Base-by-base conservation (phyloP, 2,329 filamentous ascomycete genomes). In the Furcasterigmium sp. region DNA sequence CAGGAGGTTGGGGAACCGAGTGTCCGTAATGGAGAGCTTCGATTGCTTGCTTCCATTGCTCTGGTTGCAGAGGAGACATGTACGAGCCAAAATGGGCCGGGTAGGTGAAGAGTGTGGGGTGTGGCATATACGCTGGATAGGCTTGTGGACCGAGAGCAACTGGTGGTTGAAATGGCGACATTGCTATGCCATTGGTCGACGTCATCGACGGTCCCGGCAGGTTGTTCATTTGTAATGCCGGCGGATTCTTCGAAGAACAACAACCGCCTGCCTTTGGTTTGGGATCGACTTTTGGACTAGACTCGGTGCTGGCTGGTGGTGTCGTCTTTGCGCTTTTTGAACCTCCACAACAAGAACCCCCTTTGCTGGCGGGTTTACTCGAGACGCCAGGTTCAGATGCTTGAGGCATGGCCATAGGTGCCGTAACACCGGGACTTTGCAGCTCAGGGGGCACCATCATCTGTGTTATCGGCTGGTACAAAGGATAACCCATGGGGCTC, bases 31-130 rank as follows among this genome's bases (percentile, higher is more conserved):
- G 58, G 57, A 67, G 58, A 7, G 62, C 55, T 46, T 64, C 61
- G 58, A 74, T 67, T 19, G 70, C 59, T 46, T 76, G 67, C 41
- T 68, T 62, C 72, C 73, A 78, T 39, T 74, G 72, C 13, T 70
- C 64, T n/a, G 70, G 73, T 47, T 78, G 72, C 9, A 79, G 62
- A 5, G 75, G 75, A 39, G 77, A 73, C 49, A 75, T 63, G 51
- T 68, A 78, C 1, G 75, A 77, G 8, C 75, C 75, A 53, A 74
- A 76, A 18, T 74, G 67, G 3, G 74, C 64, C 5, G 75, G 74
- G 40, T 78, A 78, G 8, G 70, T 71, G 48, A 74, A 78, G 14
- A 76, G 59, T 14, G 67, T 70, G 3, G 67, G 65, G 28, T 70
- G 68, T 5, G 63, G 53, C 41, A 65, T 70, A 53, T 64, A 69